Evolutionary conservation across 163 green algal genomes (phyloP).

Genomic region (Volvox carteri): DNA sequence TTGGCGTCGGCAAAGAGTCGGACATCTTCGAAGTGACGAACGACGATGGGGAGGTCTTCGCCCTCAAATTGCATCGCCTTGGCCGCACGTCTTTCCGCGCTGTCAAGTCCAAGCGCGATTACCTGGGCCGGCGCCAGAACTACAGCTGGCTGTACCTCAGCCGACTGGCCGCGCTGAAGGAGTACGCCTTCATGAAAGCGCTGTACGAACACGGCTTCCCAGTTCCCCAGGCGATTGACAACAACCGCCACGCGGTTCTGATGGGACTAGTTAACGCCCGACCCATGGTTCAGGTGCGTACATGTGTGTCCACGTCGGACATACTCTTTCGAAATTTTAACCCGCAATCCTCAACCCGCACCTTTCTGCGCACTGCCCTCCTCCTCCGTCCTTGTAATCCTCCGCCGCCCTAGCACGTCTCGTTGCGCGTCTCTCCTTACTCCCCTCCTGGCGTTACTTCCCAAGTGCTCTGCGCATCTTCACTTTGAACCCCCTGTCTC

Average conservation of each 20-base stretch:
- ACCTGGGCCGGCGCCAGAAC: constrained; percentile 78
- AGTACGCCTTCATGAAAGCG: constrained; percentile 98
- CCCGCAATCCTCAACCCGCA: too few species aligned
- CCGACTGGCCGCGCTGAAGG: constrained; percentile 96
- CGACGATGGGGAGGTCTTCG: constrained; percentile 92
- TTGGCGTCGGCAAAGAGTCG: constrained; percentile 98
- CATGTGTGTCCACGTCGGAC: too few species aligned
- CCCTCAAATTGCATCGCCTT: constrained; percentile 98
- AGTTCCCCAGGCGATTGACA: constrained; percentile 92
- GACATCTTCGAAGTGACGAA: constrained; percentile 96
- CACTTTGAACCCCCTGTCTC: too few species aligned
- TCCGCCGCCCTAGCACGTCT: background rate
- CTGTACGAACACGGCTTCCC: constrained; percentile 93
- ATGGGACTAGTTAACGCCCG: constrained; percentile 92
- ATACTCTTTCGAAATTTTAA: too few species aligned
- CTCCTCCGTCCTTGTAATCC: background rate
- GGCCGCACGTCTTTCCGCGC: constrained; percentile 97
- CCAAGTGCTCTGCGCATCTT: too few species aligned
- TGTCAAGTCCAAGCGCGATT: constrained; percentile 98
- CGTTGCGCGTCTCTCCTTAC: background rate
- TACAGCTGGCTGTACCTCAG: constrained; percentile 93
- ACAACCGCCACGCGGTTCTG: constrained; percentile 98
- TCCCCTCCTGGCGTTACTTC: too few species aligned
- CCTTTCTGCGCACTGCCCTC: too few species aligned
- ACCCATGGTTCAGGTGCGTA: constrained; percentile 86